Conservation (phyloP, 179 eudicot genomes). For the Camellia oleifera region DNA sequence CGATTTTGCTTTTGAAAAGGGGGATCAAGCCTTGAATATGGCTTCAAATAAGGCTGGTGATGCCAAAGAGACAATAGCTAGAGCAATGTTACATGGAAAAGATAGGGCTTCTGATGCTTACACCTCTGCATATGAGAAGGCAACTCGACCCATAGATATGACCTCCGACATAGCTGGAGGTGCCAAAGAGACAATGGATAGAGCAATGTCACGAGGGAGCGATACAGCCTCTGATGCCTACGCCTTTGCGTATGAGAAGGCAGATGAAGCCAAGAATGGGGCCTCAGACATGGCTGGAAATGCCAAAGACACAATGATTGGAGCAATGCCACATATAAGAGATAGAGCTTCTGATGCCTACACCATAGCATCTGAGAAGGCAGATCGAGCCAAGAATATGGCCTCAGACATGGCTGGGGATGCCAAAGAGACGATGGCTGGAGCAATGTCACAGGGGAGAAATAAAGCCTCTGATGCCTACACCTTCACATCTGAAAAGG, state of each 20-base stretch:
- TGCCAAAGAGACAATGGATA: neutral
- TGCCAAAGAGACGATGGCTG: conserved; percentile 6
- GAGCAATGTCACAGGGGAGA: conserved; percentile 8
- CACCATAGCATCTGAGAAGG: conserved; percentile 19
- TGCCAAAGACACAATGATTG: conserved; percentile 1
- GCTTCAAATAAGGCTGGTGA: conserved; percentile 17
- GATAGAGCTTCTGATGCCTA: conserved; percentile 10
- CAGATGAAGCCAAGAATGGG: conserved; percentile 14
- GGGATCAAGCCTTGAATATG: neutral
- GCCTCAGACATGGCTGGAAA: conserved; percentile 6
- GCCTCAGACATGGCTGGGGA: conserved; percentile 13
- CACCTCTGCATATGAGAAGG: conserved; percentile 19
- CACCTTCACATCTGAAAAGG: conserved; percentile 19
- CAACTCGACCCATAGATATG: neutral
- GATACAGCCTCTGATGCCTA: conserved; percentile 13
- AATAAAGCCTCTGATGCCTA: conserved; percentile 21
- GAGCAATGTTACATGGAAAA: conserved; percentile 9
- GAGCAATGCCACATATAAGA: conserved; percentile 10
- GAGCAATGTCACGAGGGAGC: conserved; percentile 6
- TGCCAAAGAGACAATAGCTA: conserved; percentile 3
- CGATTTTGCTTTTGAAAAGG: conserved; percentile 15
- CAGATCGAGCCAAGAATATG: conserved; percentile 19
- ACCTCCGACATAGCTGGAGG: conserved; percentile 5
- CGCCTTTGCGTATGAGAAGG: conserved; percentile 13
- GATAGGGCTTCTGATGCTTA: conserved; percentile 17